Percentiles rank a stretch among this genome's conserved stretches.
These are phyloP conservation scores for Ceratocystis papillata DNA, from an alignment of 2,329 filamentous ascomycete species.

Conservation along the genomic window DNA sequence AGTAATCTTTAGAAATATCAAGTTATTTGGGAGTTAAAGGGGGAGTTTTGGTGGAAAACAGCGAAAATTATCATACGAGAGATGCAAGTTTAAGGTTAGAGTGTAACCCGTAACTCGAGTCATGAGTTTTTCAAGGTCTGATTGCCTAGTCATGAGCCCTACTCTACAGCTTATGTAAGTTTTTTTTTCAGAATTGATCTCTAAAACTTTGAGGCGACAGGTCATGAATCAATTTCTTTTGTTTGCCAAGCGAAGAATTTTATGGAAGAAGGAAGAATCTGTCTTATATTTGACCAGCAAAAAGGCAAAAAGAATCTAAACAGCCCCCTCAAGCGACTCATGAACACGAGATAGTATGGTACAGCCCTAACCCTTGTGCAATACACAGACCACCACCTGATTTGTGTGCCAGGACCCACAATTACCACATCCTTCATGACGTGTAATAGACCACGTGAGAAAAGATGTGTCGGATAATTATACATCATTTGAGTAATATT, in stretches of 20 bases:
- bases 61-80: not conserved
- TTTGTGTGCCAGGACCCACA: not conserved
- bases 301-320: too few relatives aligned
- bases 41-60: not conserved
- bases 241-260: too few relatives aligned
- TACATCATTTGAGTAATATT: not conserved
- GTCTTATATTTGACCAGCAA: too few relatives aligned
- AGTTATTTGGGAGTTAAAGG: not conserved
- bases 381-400: not conserved
- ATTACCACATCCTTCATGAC: not conserved
- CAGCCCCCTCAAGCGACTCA: too few relatives aligned
- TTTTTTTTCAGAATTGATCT: not conserved
- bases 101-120: constrained; percentile 5
- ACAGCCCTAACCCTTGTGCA: not conserved
- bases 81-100: not conserved
- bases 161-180: not conserved
- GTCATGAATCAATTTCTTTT: too few relatives aligned
- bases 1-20: not conserved
- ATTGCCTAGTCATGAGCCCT: not conserved
- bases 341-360: too few relatives aligned
- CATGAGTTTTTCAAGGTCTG: not conserved
- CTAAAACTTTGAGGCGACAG: too few relatives aligned
- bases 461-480: not conserved
- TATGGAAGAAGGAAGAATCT: too few relatives aligned
- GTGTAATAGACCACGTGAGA: not conserved